Base-by-base conservation (phyloP, 352 stramenopile genomes). In the Phytophthora megakarya region DNA sequence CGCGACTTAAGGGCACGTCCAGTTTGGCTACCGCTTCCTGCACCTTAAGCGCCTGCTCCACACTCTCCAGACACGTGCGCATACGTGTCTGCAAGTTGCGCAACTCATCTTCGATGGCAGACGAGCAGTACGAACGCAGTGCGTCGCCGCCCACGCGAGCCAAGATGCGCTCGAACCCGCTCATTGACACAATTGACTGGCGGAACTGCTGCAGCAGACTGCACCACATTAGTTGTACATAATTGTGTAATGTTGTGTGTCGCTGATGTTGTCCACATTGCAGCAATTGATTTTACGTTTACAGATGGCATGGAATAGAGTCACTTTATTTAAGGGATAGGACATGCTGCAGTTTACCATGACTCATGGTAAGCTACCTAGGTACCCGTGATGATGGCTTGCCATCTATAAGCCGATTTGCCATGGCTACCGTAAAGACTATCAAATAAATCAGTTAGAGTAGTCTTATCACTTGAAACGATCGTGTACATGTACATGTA, bases 41-140 rank as follows among this genome's bases (percentile, higher is more conserved):
- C 49, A 88, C 81, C 42, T 84, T 69, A 16, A 88, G 58, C 33
- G 80, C 76, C 48, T 86, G 75, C 70, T 90, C 78, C 26, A 85
- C 77, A 16, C 65, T 79, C 40, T 72, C 63, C 25, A 90, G 57
- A 47, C 76, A 89, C 52, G 63, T 63, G 48, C 81, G 70, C 81
- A 90, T 88, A 55, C 80, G 80, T 42, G 37, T 65, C 61, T 89
- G 81, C 46, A 90, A 59, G 50, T 72, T 84, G 19, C 66, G 72
- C 26, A 90, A 70, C 67, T 90, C 81, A 52, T 90, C 80, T 32
- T 90, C 81, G 58, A 90, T 90, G n/a, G 81, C 79, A 12, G 80
- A 90, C 25, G 80, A 87, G 70, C 79, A 90, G 61, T 88, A 90
- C 56, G 84, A 82, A 57, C 80, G 79, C 70, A 90, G 68, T 40